phyloP scores from a whole-genome alignment of 2,329 filamentous ascomycete genomes.

The Raffaelea deltoideospora region DNA sequence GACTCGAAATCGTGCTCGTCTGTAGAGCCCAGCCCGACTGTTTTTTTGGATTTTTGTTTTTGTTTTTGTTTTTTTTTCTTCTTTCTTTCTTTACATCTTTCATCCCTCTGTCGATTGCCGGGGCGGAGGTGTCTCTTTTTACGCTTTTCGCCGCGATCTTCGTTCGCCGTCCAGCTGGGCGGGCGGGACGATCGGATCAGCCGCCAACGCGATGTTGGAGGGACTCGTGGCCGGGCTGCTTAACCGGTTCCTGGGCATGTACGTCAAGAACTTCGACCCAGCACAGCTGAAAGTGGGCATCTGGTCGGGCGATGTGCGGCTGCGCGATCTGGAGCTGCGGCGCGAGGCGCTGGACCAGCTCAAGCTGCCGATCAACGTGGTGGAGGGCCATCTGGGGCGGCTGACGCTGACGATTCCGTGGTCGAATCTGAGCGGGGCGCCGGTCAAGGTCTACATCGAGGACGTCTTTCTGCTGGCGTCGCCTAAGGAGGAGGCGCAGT shows the following conservation, averaged over 20 bases:
- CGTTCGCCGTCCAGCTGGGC: too few species aligned
- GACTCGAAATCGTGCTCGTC: too few species aligned
- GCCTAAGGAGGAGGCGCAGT: slow-evolving; percentile 87
- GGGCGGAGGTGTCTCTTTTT: too few species aligned
- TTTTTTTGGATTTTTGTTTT: too few species aligned
- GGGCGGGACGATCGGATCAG: too few species aligned
- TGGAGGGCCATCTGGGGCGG: slow-evolving; percentile 84
- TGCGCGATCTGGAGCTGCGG: slow-evolving; percentile 81
- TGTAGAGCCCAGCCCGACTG: too few species aligned
- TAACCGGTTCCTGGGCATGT: slow-evolving; percentile 99
- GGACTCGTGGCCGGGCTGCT: slow-evolving; percentile 91
- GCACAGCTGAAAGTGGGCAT: slow-evolving; percentile 97
- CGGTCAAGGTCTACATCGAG: slow-evolving; percentile 88
- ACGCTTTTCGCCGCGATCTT: too few species aligned
- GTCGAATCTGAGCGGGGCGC: slow-evolving; percentile 90
- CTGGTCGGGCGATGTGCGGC: slow-evolving; percentile 95
- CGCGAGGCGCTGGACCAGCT: slow-evolving; percentile 94
- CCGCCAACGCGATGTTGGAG: slow-evolving; percentile 82
- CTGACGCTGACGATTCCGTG: slow-evolving; percentile 90
- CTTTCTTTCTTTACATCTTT: too few species aligned
- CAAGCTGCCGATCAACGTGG: slow-evolving; percentile 88
- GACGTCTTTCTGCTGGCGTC: slow-evolving; percentile 93
- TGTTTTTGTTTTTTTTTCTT: too few species aligned
- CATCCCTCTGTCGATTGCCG: too few species aligned
- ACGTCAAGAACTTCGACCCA: slow-evolving; percentile 98